A percentile compares a stretch with the other conserved stretches of the same genome.
These are phyloP conservation scores for Ascoidea asiatica DNA, from an alignment of 805 yeast species.

Conservation along the genomic window DNA sequence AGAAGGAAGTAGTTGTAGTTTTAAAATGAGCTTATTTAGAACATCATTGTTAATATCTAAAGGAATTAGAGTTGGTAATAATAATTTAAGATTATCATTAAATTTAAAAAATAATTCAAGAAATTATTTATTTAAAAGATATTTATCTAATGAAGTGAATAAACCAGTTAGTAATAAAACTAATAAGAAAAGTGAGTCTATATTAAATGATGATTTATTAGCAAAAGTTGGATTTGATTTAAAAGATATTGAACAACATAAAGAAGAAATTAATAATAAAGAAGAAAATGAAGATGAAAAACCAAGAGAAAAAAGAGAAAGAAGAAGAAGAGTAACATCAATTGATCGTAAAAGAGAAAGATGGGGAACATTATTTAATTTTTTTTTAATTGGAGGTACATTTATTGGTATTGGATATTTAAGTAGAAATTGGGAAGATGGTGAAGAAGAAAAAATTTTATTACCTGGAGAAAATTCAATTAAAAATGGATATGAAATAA, in stretches of 20 bases:
- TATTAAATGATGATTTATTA: slow-evolving; percentile 70
- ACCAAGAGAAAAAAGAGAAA: slow-evolving; percentile 24
- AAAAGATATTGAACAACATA: slow-evolving; percentile 5
- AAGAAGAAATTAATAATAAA: slow-evolving; percentile 9
- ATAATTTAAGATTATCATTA: too few species aligned
- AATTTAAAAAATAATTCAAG: too few species aligned
- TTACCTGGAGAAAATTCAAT: slow-evolving; percentile 26
- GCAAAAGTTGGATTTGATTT: slow-evolving; percentile 74
- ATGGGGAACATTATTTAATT: slow-evolving; percentile 62
- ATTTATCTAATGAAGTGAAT: too few species aligned
- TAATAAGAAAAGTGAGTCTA: slow-evolving; percentile 18
- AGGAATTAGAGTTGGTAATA: too few species aligned
- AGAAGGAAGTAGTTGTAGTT: too few species aligned
- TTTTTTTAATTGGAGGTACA: slow-evolving; percentile 36
- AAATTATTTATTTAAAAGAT: too few species aligned
- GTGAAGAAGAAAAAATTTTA: slow-evolving; percentile 46
- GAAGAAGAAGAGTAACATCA: slow-evolving; percentile 48
- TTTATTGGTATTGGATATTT: slow-evolving; percentile 47
- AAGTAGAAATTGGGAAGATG: slow-evolving; percentile 77
- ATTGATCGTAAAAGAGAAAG: slow-evolving; percentile 74
- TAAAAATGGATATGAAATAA: slow-evolving; percentile 56
- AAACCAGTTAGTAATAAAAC: neutral
- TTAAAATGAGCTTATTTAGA: too few species aligned
- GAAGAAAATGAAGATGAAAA: slow-evolving; percentile 2
- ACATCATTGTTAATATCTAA: too few species aligned